Base-by-base conservation (phyloP, 2,329 filamentous ascomycete species). In the Diaporthe nobilis region DNA sequence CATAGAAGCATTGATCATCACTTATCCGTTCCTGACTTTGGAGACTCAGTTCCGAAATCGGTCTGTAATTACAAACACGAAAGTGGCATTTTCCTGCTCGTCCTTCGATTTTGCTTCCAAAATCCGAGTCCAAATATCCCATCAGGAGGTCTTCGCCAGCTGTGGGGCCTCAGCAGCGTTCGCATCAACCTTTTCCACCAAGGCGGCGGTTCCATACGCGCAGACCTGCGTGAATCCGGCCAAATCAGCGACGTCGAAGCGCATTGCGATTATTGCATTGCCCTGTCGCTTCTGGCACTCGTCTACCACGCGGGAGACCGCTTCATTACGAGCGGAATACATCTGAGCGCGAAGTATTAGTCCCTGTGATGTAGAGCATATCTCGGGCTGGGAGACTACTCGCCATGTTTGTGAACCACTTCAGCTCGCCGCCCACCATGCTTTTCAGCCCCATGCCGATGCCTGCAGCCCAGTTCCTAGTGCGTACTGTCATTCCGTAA, bases 201-300 rank as follows among this genome's bases (percentile, higher is more conserved):
- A 78, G 70, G 87, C 89, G 3, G 90, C 90, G 4, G 90, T 92
- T 3, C 90, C 90, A 79, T 92, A 92, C 0, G 90, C 90, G 76
- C 89, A 90, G 55, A 90, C 88, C 82, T 92, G 90, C 3, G 89
- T 88, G 79, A 89, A 92, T 2, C 87, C 86, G 39, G 86, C 88
- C 77, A 91, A 82, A 76, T 90, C 89, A 6, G 86, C 86, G 2
- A 88, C 85, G 79, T 92, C 90, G 79, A 92, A 92, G 58, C 90
- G 85, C 77, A 92, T 82, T 70, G 88, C 89, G 78, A 92, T 89
- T 78, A 92, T 83, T 31, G 90, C 90, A 80, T 92, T 92, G 9
- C 90, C 90, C 2, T 90, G 90, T 49, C 90, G 86, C 75, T 82
- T 82, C 84, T 91, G 89, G 72, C 88, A 88, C 82, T 92, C 90